Base-by-base conservation (phyloP, 164 flowering plant genomes). In the Vitis rotundifolia region DNA sequence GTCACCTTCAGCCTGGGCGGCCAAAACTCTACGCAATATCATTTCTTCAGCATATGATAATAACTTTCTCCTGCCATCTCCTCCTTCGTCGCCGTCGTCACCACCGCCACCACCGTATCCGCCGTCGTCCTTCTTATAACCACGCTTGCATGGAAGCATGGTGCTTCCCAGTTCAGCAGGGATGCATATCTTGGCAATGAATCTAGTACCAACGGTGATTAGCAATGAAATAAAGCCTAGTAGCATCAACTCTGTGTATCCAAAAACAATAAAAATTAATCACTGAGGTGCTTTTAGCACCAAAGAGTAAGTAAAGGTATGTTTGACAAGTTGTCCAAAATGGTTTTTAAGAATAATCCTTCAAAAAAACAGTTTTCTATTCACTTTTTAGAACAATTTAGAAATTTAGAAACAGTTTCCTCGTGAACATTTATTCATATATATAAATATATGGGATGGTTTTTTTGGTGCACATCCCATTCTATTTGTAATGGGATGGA, bases 161-260 rank as follows among this genome's bases (percentile, higher is more conserved):
- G 51, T 61, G 18, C 73, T 54, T 22, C 80, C 89, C 16, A 59
- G 19, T 8, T 75, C 59, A 16, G 59, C 15, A 16, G 90, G 77
- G 16, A 90, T 78, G 74, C 92, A 90, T 63, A 90, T 86, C 57
- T 71, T 80, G 0, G 85, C 44, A 28, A 90, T 66, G 47, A 66
- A 74, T 14, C 15, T 52, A 49, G 85, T 77, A 2, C 85, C 87
- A 47, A 87, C 78, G 3, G 91, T 87, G 0, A 90, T 75, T 11
- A 90, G 83, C 22, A 90, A 73, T 4, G 92, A 90, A 60, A 90
- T 83, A 74, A 90, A 90, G 5, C 95, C 95, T 37, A 90, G 70
- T 13, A 90, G 76, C 95, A 90, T 90, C 74, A 90, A 73, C 74
- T 88, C 96, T 89, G 86, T 75, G 67, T 14, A 66, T 63, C 29